Evolutionary conservation across 148 eudicot genomes (phyloP), one percentile per base, ranked within the genome.

Genomic region (Arbutus unedo): DNA sequence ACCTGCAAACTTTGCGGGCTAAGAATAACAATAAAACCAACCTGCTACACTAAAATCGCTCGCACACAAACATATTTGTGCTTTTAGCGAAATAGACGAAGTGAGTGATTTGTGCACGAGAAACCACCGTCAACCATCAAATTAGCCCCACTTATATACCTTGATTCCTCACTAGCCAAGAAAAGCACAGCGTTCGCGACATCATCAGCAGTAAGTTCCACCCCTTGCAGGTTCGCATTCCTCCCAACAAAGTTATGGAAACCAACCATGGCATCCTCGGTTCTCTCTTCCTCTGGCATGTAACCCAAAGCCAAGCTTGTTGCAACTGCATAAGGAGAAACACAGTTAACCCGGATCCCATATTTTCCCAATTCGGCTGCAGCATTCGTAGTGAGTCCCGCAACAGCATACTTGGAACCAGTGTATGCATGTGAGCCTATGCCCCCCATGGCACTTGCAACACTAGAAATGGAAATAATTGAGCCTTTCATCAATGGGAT

Each of bases 91-190:
- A 96, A 96, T 4, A 94, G 96, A 74, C 84, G 86, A 3, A 94
- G 86, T 4, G 82, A 73, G 85, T 96, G 99, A 84, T 93, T 91
- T 4, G 89, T 79, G 74, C 83, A 88, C 16, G 89, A 87, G 80
- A 96, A 91, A 7, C 97, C 99, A 44, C 99, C 99, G 88, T 96
- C 99, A 53, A 96, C 91, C 93, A 94, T 89, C 21, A 96, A 91
- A 88, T 96, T 96, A 76, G 48, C 86, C 76, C 99, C 99, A 70
- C 99, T 96, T 10, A 94, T 73, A 44, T 94, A 96, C 85, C 93
- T 94, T 2, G 98, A 90, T 14, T 96, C 99, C 51, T 96, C 99
- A 53, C 96, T 94, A 0, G 97, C 97, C 85, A 96, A 90, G 87
- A 96, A 96, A 23, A 96, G 62, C 81, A 93, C 99, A 0, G 97